Evolutionary conservation across 495 filamentous ascomycete species (phyloP).

Genomic region (Paragyromitra xinjiangensis): DNA sequence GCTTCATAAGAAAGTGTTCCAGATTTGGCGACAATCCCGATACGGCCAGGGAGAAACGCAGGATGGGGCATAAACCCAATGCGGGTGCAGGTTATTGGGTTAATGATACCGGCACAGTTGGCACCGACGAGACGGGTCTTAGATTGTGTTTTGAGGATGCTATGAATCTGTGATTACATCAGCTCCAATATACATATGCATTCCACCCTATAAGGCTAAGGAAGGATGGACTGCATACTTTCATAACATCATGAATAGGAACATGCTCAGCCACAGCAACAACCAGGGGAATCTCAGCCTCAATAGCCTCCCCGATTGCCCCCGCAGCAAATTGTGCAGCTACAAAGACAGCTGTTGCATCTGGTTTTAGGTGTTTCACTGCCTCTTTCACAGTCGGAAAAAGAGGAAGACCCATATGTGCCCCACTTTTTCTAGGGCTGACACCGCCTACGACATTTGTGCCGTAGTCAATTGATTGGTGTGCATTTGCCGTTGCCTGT

Average conservation of each 20-base stretch:
- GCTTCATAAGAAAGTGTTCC: constrained; percentile 90
- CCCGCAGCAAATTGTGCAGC: constrained; percentile 76
- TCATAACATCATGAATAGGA: constrained; percentile 80
- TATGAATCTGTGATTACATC: constrained; percentile 67
- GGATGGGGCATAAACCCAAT: constrained; percentile 88
- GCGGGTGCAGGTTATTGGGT: constrained; percentile 78
- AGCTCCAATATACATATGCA: background rate
- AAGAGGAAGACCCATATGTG: constrained; percentile 83
- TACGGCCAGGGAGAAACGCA: constrained; percentile 74
- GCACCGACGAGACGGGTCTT: constrained; percentile 83
- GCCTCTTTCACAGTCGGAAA: constrained; percentile 77
- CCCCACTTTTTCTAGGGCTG: constrained; percentile 76
- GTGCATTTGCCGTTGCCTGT: constrained; percentile 81
- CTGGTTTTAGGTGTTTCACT: constrained; percentile 76
- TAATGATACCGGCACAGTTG: constrained; percentile 89
- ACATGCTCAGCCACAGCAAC: constrained; percentile 93
- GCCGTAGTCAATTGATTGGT: constrained; percentile 83
- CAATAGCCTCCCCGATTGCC: constrained; percentile 89
- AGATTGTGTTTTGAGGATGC: constrained; percentile 80
- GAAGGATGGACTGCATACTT: constrained; percentile 61
- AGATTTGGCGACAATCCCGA: constrained; percentile 88
- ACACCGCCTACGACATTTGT: constrained; percentile 90
- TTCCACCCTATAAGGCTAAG: background rate
- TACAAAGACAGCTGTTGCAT: constrained; percentile 88
- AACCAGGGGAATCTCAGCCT: constrained; percentile 84